Evolutionary conservation across 2,329 filamentous ascomycete genomes (phyloP), one percentile per base, ranked within the genome.

Genomic region (Colletotrichum lini): DNA sequence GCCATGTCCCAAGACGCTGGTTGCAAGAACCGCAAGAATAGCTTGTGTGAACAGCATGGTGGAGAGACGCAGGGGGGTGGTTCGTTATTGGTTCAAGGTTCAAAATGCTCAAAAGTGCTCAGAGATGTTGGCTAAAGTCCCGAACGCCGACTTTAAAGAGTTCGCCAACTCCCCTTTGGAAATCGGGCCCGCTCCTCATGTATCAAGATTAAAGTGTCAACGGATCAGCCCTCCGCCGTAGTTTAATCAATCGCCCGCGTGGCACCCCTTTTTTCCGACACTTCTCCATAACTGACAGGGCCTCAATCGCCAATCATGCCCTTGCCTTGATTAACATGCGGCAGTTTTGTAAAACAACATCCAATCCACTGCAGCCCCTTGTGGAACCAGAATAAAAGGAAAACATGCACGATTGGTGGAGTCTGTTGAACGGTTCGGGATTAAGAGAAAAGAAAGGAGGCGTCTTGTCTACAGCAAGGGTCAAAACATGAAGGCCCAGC

Each of bases 11-110:
- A 57, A 60, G 56, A 70, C 67, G n/a, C 62, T 56, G 30, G 67
- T 66, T 56, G 45, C 62, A n/a, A 70, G 62, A 54, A 56, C 62
- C 30, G 49, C 67, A 50, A 66, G 16, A 5, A 70, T 0, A 47
- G 67, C 67, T 49, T 70, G 62, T 5, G 67, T 61, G 40, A 70
- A 54, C 35, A 66, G 42, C 67, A 70, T 70, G 15, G 44, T 61
- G 47, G 18, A 63, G 61, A 40, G 44, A 59, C 40, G 47, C 5
- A 12, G 21, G 57, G 21, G 57, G 45, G 23, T 30, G 44, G 42
- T 26, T 59, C 35, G 54, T 40, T n/a, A n/a, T 38, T 38, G 38
- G 13, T 13, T 26, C 15, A 5, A 23, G 38, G 8, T 44, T 30
- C 8, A 58, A 58, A 26, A 13, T 58, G 38, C 38, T 40, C 54